A percentile compares a stretch with the other conserved stretches of the same genome.
Conservation (phyloP, 129 eudicot species). For the Escallonia herrerae region DNA sequence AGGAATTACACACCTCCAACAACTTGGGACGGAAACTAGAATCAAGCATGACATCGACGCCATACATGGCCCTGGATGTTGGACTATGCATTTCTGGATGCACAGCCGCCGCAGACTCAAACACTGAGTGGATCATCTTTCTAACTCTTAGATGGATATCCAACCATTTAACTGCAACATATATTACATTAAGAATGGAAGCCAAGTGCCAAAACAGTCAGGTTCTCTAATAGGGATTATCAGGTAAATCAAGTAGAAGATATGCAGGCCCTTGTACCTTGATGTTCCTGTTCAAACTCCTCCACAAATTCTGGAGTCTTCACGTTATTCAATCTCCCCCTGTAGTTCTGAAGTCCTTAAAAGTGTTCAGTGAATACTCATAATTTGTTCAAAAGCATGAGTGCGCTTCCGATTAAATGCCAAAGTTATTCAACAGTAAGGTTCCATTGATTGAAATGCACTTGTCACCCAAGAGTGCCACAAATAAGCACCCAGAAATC, state of each 20-base stretch:
- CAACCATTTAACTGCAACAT: slow-evolving; percentile 68
- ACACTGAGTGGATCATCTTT: slow-evolving; percentile 70
- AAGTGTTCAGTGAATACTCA: slow-evolving; percentile 1
- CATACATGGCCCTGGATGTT: slow-evolving; percentile 87
- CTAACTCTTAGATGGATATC: slow-evolving; percentile 72
- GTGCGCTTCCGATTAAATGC: too few relatives aligned
- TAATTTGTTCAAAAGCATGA: background rate
- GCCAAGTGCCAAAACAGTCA: background rate
- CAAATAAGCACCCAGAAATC: background rate
- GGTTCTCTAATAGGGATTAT: background rate
- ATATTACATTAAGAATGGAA: slow-evolving; percentile 4
- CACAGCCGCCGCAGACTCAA: slow-evolving; percentile 83
- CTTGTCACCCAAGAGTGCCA: background rate
- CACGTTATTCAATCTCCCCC: slow-evolving; percentile 79
- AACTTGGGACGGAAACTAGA: slow-evolving; percentile 65
- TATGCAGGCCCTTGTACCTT: slow-evolving; percentile 29
- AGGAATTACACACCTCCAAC: slow-evolving; percentile 52
- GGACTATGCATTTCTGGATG: slow-evolving; percentile 94
- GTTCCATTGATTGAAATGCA: background rate
- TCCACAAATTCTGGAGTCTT: slow-evolving; percentile 80
- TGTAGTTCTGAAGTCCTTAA: slow-evolving; percentile 58
- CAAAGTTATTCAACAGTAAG: too few relatives aligned
- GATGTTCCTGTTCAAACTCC: slow-evolving; percentile 87
- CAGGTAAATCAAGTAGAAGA: background rate
- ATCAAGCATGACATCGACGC: slow-evolving; percentile 95